Evolutionary conservation across 805 yeast genomes (phyloP).

Genomic region (Lipomyces oligophaga): DNA sequence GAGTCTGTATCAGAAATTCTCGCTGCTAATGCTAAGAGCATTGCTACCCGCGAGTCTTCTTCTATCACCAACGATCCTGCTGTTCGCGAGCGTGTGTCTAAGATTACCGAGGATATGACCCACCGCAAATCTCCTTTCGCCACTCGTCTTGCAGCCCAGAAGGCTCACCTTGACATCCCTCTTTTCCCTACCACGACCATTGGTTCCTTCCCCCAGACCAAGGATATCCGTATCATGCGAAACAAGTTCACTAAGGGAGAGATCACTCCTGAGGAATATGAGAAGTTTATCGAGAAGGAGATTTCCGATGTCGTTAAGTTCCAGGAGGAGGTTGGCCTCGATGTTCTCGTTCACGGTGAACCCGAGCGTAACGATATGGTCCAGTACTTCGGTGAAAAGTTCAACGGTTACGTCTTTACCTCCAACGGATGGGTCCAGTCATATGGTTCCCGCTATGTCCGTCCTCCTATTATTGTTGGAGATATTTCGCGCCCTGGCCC

Average conservation of each 20-base stretch:
- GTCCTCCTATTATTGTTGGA: constrained; percentile 99
- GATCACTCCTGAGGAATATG: constrained; percentile 91
- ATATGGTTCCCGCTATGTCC: constrained; percentile 99
- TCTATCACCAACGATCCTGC: constrained; percentile 85
- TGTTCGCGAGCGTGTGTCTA: constrained; percentile 81
- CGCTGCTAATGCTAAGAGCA: constrained; percentile 81
- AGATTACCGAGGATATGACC: constrained; percentile 61
- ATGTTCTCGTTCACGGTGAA: constrained; percentile 99
- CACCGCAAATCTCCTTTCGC: constrained; percentile 86
- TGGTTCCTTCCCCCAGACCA: constrained; percentile 99
- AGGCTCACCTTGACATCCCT: constrained; percentile 85
- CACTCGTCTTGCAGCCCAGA: constrained; percentile 81
- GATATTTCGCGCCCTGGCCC: constrained; percentile 98
- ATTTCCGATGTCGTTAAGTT: constrained; percentile 92
- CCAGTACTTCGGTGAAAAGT: constrained; percentile 99
- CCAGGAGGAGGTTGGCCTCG: constrained; percentile 99
- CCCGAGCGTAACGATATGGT: constrained; percentile 99
- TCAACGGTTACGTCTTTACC: constrained; percentile 98
- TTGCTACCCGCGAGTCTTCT: constrained; percentile 81
- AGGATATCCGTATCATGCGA: constrained; percentile 97
- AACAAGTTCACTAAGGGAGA: constrained; percentile 97
- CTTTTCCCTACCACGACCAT: constrained; percentile 99
- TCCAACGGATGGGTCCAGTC: constrained; percentile 99
- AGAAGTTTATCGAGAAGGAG: constrained; percentile 93
- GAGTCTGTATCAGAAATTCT: constrained; percentile 72